These are phyloP conservation scores for Saksenaea vasiformis DNA, from an alignment of 371 early-diverging fungal species.

Conservation along the genomic window DNA sequence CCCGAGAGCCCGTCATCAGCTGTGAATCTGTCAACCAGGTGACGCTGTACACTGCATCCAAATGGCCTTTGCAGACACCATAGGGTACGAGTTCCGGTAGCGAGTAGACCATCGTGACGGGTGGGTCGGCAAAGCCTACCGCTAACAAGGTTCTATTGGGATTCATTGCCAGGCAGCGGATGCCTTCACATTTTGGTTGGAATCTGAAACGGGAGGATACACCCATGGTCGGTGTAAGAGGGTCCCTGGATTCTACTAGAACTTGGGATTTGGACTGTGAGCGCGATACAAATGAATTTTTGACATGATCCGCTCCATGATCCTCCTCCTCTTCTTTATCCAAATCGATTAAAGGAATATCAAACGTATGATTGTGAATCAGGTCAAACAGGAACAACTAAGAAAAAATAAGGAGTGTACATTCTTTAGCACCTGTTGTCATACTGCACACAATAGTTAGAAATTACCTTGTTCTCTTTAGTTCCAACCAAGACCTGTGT, in stretches of 20 bases:
- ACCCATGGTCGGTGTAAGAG: not conserved
- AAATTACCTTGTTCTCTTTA: conserved; percentile 56
- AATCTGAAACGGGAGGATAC: conserved; percentile 8
- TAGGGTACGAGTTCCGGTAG: conserved; percentile 38
- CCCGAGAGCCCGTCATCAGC: conserved; percentile 63
- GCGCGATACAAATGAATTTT: not conserved
- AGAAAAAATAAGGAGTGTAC: not conserved
- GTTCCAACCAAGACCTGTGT: conserved; percentile 62
- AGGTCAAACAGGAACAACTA: conserved; percentile 7
- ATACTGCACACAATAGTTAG: not conserved
- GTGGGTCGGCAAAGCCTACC: conserved; percentile 60
- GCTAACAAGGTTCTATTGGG: conserved; percentile 63
- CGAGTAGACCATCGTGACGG: conserved; percentile 52
- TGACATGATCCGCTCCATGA: not conserved
- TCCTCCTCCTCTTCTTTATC: not conserved
- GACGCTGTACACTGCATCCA: conserved; percentile 66
- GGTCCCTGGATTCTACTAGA: not conserved
- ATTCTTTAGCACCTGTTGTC: not conserved
- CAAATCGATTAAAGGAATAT: conserved; percentile 2
- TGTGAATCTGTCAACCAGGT: conserved; percentile 56
- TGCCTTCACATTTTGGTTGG: conserved; percentile 45
- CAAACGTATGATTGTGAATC: not conserved
- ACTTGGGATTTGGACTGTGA: not conserved
- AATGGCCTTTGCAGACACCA: conserved; percentile 47
- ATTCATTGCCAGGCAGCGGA: conserved; percentile 66